A percentile compares a stretch with the other conserved stretches of the same genome.
Conservation (phyloP, 176 grass and related monocot genomes). For the Microstegium vimineum region DNA sequence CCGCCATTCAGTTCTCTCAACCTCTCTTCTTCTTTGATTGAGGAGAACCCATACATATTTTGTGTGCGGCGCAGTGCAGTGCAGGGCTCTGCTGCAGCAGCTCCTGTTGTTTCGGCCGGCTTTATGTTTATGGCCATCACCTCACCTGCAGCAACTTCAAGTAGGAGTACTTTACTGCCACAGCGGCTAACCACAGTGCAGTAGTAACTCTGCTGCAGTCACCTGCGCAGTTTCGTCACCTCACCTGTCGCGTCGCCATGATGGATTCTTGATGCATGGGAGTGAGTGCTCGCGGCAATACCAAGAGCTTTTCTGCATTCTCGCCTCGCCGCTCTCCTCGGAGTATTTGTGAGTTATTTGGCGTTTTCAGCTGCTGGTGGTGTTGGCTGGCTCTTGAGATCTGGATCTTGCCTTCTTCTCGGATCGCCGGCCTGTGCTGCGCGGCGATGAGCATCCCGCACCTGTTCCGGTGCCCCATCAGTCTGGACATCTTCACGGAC, state of each 20-base stretch:
- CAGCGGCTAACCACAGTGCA: neutral
- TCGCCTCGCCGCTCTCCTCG: neutral
- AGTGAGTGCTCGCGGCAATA: conserved; percentile 25
- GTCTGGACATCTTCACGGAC: conserved; percentile 86
- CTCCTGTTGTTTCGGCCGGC: conserved; percentile 14
- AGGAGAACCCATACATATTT: conserved; percentile 14
- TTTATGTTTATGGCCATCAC: conserved; percentile 24
- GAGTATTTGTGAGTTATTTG: neutral
- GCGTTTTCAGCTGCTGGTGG: neutral
- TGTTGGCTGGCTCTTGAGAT: neutral
- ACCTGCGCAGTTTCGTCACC: conserved; percentile 9
- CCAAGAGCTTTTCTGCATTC: neutral
- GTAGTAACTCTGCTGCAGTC: conserved; percentile 17
- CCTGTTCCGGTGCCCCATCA: conserved; percentile 90
- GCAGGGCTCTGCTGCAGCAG: neutral
- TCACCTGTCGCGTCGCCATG: neutral
- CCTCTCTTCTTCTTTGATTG: neutral
- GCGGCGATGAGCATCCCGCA: conserved; percentile 89
- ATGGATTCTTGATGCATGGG: conserved; percentile 45
- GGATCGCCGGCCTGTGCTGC: neutral
- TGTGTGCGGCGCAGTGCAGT: too few species aligned
- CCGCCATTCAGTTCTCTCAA: neutral
- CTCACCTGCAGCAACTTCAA: conserved; percentile 21
- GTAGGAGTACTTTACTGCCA: neutral
- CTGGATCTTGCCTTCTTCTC: conserved; percentile 19